phyloP scores from a whole-genome alignment of 768 basidiomycete species.

The Suillus subluteus region DNA sequence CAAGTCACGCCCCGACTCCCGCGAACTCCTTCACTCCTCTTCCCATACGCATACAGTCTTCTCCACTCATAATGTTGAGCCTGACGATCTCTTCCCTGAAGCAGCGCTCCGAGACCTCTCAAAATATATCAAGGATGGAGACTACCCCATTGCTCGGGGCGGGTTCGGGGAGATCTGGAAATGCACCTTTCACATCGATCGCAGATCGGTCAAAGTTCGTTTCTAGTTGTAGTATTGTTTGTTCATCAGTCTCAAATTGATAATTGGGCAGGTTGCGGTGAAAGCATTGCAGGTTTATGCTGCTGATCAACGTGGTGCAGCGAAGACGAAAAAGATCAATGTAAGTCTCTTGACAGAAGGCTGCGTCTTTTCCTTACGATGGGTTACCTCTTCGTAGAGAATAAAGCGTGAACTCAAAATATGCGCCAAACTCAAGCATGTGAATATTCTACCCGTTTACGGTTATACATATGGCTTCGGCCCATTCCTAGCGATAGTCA shows the following conservation, averaged over 20 bases:
- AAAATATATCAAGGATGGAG: not conserved
- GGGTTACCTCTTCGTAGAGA: slow-evolving; percentile 20
- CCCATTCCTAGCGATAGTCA: slow-evolving; percentile 35
- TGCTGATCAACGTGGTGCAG: slow-evolving; percentile 7
- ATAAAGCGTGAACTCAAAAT: slow-evolving; percentile 22
- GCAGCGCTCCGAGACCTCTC: not conserved
- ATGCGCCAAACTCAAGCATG: slow-evolving; percentile 34
- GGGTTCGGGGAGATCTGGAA: slow-evolving; percentile 12
- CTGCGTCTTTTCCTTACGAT: not conserved
- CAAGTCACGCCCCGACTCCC: not conserved
- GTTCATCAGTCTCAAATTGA: not conserved
- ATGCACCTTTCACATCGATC: not conserved
- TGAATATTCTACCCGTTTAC: slow-evolving; percentile 31
- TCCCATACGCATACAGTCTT: not conserved
- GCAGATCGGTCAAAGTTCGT: not conserved
- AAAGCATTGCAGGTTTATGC: slow-evolving; percentile 30
- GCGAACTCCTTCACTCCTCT: not conserved
- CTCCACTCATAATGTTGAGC: not conserved
- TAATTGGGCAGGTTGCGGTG: slow-evolving; percentile 22
- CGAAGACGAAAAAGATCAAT: not conserved
- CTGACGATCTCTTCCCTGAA: not conserved
- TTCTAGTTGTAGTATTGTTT: not conserved
- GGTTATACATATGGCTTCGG: slow-evolving; percentile 36
- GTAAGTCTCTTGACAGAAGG: not conserved
- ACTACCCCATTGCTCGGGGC: slow-evolving; percentile 10